Evolutionary conservation across 306 rosid species (phyloP), one percentile per base, ranked within the genome.

Genomic region (Luffa aegyptiaca): DNA sequence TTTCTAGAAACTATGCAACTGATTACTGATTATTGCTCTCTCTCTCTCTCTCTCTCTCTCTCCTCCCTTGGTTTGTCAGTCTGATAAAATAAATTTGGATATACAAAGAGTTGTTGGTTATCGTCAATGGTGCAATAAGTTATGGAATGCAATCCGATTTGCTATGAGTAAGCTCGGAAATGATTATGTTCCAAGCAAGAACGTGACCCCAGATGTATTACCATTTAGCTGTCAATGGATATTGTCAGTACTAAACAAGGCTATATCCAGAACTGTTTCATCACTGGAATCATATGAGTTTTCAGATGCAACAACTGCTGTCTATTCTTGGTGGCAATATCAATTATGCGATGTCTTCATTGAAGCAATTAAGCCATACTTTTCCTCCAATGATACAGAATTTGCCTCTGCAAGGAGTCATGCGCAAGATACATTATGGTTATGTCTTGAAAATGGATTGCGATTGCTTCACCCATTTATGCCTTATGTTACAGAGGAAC

Each of bases 191-290:
- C 96, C 97, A 13, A 86, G 90, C 35, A 42, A 83, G 55, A 84
- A 83, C 75, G 87, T 90, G 80, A 82, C 31, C 79, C 87, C 92
- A 33, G 86, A 83, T 80, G 86, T n/a, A 82, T 85, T 92, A 68
- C 98, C 98, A 55, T 93, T 92, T 85, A 87, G 93, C 85, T 95
- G 98, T 85, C 93, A 83, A 88, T 95, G 98, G 97, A 93, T 92
- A 83, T 87, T 95, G 20, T 92, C 96, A 0, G 92, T 88, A 69
- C 84, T 95, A 63, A 90, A 91, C 81, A 93, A 95, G 87, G 90
- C 95, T 75, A 89, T 93, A 83, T 71, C 86, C 44, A 89, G 83
- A 83, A 86, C 90, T 79, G 56, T 84, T 69, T 80, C 80, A 21
- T 88, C 97, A 11, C 80, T 95, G 74, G 97, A 93, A 77, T 83